phyloP scores from a whole-genome alignment of 768 basidiomycete species.

The Fomitopsis serialis region DNA sequence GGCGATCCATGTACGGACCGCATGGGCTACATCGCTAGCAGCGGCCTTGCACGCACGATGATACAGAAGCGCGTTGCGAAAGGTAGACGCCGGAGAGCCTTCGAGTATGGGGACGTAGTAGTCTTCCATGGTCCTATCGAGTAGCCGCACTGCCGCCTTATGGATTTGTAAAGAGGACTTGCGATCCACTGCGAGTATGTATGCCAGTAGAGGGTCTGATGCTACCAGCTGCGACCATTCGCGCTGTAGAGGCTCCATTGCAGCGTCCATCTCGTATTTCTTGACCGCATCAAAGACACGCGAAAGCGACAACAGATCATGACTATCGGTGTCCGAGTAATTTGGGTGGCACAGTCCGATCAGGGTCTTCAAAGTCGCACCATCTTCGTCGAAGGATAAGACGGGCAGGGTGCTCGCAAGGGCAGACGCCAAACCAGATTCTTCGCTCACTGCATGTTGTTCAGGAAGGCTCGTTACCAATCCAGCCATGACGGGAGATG shows the following conservation, averaged over 20 bases:
- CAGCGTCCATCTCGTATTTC: slow-evolving; percentile 15
- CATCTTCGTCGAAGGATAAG: neutral
- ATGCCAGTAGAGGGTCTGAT: neutral
- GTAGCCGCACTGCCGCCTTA: too few species aligned
- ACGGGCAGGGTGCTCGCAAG: neutral
- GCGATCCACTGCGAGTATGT: neutral
- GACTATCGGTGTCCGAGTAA: slow-evolving; percentile 1
- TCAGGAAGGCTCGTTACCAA: neutral
- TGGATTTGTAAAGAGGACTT: too few species aligned
- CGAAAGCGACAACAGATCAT: slow-evolving; percentile 2
- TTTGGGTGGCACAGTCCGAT: slow-evolving; percentile 16
- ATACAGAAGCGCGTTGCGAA: too few species aligned
- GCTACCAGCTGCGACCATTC: neutral
- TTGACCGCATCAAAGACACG: slow-evolving; percentile 10
- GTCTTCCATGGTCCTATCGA: too few species aligned
- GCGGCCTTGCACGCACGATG: too few species aligned
- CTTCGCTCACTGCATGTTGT: neutral
- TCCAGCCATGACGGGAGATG: slow-evolving; percentile 26
- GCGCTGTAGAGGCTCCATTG: neutral
- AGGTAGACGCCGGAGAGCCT: too few species aligned
- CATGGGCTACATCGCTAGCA: too few species aligned
- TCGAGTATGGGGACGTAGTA: too few species aligned
- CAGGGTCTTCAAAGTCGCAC: neutral
- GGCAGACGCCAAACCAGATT: too few species aligned
- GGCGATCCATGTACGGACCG: too few species aligned